A percentile compares a stretch with the other conserved stretches of the same genome.
Evolutionary conservation across 2,329 filamentous ascomycete genomes (phyloP).

Genomic region (Biscogniauxia marginata): DNA sequence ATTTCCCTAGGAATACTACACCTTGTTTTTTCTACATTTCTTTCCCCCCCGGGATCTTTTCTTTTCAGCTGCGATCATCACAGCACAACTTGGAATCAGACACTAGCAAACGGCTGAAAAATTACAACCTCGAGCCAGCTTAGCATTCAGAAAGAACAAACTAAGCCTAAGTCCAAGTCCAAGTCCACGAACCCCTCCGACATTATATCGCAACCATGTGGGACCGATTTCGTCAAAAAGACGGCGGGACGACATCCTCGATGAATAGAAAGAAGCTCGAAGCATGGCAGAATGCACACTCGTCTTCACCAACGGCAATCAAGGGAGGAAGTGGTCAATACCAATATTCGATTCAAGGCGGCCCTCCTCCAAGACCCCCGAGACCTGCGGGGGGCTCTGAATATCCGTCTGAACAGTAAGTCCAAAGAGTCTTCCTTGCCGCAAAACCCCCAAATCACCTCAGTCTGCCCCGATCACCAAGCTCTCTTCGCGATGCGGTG

Average conservation of each 20-base stretch:
- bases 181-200: constrained; percentile 6
- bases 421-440: constrained; percentile 1
- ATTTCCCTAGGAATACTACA: neutral
- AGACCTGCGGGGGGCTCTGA: constrained; percentile 32
- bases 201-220: constrained; percentile 31
- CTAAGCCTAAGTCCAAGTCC: too few species aligned
- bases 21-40: constrained; percentile 1
- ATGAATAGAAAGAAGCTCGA: constrained; percentile 31
- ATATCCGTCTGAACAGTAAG: constrained; percentile 28
- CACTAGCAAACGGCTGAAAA: too few species aligned
- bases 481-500: neutral
- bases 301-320: constrained; percentile 21
- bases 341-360: constrained; percentile 37
- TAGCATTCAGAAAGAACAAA: too few species aligned
- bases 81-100: too few species aligned
- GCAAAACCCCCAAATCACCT: neutral
- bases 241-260: constrained; percentile 18
- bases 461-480: neutral
- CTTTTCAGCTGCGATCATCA: too few species aligned
- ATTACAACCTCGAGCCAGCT: too few species aligned
- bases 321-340: constrained; percentile 35
- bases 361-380: constrained; percentile 27
- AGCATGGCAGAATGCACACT: constrained; percentile 32
- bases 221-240: constrained; percentile 35
- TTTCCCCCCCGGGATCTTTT: neutral